phyloP scores from a whole-genome alignment of 176 grass and related monocot genomes.

The Hsuehochloa calcarea region DNA sequence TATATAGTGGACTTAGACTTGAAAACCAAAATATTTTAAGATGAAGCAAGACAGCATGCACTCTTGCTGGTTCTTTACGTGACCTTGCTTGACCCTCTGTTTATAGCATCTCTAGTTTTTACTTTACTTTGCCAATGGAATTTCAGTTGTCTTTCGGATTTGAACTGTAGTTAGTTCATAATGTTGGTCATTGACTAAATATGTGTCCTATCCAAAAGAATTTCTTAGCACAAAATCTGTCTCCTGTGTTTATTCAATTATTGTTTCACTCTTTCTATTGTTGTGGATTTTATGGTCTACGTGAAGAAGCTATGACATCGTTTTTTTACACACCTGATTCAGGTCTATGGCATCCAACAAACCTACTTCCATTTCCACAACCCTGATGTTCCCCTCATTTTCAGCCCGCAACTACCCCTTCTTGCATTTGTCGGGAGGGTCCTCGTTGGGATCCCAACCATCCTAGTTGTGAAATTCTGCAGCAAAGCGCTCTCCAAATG shows the following conservation, averaged over 20 bases:
- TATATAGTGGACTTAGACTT: background rate
- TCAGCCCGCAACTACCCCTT: slow-evolving; percentile 58
- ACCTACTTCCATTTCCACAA: slow-evolving; percentile 79
- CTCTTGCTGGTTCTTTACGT: background rate
- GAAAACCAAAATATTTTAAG: slow-evolving; percentile 15
- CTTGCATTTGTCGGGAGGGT: slow-evolving; percentile 45
- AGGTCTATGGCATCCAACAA: slow-evolving; percentile 85
- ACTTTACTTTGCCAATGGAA: background rate
- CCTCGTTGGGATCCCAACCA: slow-evolving; percentile 75
- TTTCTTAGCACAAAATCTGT: background rate
- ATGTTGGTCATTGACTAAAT: background rate
- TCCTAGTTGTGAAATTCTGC: slow-evolving; percentile 83
- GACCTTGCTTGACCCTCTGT: background rate
- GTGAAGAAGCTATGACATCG: slow-evolving; percentile 5
- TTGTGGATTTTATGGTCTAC: background rate
- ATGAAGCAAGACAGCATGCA: background rate
- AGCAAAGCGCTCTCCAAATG: slow-evolving; percentile 93
- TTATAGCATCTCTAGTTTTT: background rate
- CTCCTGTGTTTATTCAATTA: background rate
- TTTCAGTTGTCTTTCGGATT: background rate
- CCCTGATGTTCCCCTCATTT: slow-evolving; percentile 55
- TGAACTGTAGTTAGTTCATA: background rate
- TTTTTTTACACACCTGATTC: background rate
- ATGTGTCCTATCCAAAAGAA: background rate
- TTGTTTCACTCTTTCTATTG: background rate